A percentile compares a stretch with the other conserved stretches of the same genome.
Conservation (phyloP, 2,329 filamentous ascomycete genomes). For the Aquanectria penicillioides region DNA sequence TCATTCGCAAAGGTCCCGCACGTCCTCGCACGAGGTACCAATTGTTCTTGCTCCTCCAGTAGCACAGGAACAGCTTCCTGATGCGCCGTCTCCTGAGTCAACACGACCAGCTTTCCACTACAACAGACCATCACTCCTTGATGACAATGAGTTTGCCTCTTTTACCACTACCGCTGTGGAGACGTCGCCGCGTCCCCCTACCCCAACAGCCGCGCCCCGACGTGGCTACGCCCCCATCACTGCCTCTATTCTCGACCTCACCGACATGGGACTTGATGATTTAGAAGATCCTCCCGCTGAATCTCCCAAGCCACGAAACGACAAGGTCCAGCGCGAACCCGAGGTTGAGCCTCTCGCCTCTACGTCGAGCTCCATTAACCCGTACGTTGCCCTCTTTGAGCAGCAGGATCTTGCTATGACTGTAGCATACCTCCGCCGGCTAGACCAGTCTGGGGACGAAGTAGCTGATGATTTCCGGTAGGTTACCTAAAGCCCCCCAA, state of each 20-base stretch:
- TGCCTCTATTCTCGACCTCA: conserved; percentile 31
- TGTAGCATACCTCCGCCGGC: conserved; percentile 41
- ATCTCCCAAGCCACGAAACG: neutral
- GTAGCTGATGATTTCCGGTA: conserved; percentile 47
- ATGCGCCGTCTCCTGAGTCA: conserved; percentile 20
- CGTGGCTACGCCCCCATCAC: conserved; percentile 35
- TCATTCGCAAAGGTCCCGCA: neutral
- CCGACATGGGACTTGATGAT: conserved; percentile 18
- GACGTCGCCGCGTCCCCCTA: neutral
- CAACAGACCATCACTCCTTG: conserved; percentile 32
- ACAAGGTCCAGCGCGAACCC: neutral
- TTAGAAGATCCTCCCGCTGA: neutral
- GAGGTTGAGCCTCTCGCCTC: conserved; percentile 17
- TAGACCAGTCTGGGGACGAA: conserved; percentile 37
- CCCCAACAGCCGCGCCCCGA: conserved; percentile 1
- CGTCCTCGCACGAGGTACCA: conserved; percentile 9
- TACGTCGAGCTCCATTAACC: conserved; percentile 37
- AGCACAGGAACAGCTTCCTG: conserved; percentile 19
- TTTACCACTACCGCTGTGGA: conserved; percentile 9
- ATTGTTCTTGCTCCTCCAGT: conserved; percentile 29
- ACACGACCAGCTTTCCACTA: conserved; percentile 29
- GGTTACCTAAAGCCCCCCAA: conserved; percentile 24
- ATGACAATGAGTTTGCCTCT: conserved; percentile 31
- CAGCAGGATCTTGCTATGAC: conserved; percentile 45
- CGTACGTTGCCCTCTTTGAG: conserved; percentile 44